Evolutionary conservation across 1,284 basidiomycete species (phyloP).

Genomic region (Cutaneotrichosporon spelunceum): DNA sequence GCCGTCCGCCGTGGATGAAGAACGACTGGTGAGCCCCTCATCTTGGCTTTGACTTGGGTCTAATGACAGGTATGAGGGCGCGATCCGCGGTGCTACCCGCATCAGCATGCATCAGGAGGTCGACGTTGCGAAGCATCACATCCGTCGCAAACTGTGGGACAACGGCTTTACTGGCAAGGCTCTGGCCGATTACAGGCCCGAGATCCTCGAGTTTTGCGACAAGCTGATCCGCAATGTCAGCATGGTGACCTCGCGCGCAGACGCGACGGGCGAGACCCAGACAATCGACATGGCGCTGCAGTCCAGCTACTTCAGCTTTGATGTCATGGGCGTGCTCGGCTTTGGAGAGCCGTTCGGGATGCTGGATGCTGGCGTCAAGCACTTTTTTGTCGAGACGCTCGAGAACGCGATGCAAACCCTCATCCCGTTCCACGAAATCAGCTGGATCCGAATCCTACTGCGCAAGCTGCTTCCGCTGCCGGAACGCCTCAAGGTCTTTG

Average conservation of each 20-base stretch:
- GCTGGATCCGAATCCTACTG: slow-evolving; percentile 12
- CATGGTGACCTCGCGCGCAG: not conserved
- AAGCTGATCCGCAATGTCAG: slow-evolving; percentile 12
- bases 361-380: slow-evolving; percentile 62
- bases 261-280: not conserved
- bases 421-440: slow-evolving; percentile 10
- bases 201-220: slow-evolving; percentile 14
- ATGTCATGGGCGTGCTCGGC: slow-evolving; percentile 77
- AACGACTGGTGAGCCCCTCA: slow-evolving; percentile 11
- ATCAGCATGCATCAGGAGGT: slow-evolving; percentile 13
- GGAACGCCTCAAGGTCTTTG: slow-evolving; percentile 7
- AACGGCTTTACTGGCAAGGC: slow-evolving; percentile 14
- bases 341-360: slow-evolving; percentile 87
- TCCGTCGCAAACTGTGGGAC: slow-evolving; percentile 16
- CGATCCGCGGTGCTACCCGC: slow-evolving; percentile 6
- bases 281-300: slow-evolving; percentile 13
- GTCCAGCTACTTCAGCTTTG: slow-evolving; percentile 77
- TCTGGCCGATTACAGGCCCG: slow-evolving; percentile 15
- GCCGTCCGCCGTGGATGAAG: slow-evolving; percentile 10
- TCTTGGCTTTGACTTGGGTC: not conserved
- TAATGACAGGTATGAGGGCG: slow-evolving; percentile 10
- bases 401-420: slow-evolving; percentile 12
- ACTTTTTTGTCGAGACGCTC: slow-evolving; percentile 16
- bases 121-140: slow-evolving; percentile 4
- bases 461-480: slow-evolving; percentile 9